These are phyloP conservation scores for Davidsoniella neocaledoniae DNA, from an alignment of 2,329 filamentous ascomycete genomes.

Conservation along the genomic window DNA sequence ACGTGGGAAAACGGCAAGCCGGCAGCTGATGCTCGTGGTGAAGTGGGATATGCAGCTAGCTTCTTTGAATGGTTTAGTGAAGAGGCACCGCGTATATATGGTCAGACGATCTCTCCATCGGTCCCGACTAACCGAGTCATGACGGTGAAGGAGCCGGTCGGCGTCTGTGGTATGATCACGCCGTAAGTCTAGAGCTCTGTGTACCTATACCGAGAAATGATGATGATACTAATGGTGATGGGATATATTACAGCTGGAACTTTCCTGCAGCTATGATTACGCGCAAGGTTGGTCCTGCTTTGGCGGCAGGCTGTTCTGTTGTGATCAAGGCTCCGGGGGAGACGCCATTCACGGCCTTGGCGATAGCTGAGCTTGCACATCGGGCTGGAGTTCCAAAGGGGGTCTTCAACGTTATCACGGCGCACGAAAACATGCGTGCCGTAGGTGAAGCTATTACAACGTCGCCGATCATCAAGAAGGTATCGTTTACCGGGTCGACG, in stretches of 20 bases:
- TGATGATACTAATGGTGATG: background rate
- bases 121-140: conserved; percentile 57
- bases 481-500: conserved; percentile 83
- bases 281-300: conserved; percentile 51
- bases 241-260: conserved; percentile 46
- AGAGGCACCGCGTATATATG: conserved; percentile 57
- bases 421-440: conserved; percentile 60
- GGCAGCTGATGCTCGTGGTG: conserved; percentile 53
- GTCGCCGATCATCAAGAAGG: conserved; percentile 62
- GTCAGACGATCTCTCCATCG: conserved; percentile 56
- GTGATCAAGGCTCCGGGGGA: conserved; percentile 84
- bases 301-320: conserved; percentile 90
- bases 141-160: conserved; percentile 69
- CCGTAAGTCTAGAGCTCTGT: conserved; percentile 28
- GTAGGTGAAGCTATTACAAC: conserved; percentile 59
- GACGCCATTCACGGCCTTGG: conserved; percentile 81
- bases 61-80: conserved; percentile 74
- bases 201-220: background rate
- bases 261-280: conserved; percentile 68
- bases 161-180: conserved; percentile 67
- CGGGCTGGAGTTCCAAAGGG: conserved; percentile 80
- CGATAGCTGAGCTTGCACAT: conserved; percentile 69
- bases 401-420: conserved; percentile 78
- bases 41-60: conserved; percentile 54
- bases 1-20: conserved; percentile 89